phyloP scores from a whole-genome alignment of 768 basidiomycete genomes.

The Omphalotus guepiniiformis region DNA sequence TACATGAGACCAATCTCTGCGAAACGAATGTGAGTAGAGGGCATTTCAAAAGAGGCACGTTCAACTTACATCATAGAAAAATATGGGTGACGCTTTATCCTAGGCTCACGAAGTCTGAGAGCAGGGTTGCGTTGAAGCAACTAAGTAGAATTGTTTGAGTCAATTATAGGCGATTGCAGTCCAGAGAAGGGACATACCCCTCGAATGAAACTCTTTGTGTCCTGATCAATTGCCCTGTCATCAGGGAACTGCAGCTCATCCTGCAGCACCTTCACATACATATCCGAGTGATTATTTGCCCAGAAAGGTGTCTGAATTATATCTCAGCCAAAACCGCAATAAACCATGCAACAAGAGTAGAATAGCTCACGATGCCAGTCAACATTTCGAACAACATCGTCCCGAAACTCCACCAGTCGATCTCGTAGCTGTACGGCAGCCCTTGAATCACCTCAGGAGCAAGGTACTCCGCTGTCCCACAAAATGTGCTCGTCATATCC shows the following conservation, averaged over 20 bases:
- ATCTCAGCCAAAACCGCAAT: slow-evolving; percentile 13
- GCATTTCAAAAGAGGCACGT: slow-evolving; percentile 11
- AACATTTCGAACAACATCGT: slow-evolving; percentile 98
- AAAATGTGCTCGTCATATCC: slow-evolving; percentile 84
- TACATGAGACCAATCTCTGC: slow-evolving; percentile 90
- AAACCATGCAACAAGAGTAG: slow-evolving; percentile 12
- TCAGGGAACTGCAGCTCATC: slow-evolving; percentile 89
- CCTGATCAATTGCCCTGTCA: slow-evolving; percentile 87
- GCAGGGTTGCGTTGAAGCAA: slow-evolving; percentile 91
- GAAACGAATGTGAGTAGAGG: slow-evolving; percentile 13
- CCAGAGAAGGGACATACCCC: slow-evolving; percentile 56
- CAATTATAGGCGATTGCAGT: neutral
- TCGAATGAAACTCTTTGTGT: slow-evolving; percentile 92
- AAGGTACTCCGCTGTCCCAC: slow-evolving; percentile 94
- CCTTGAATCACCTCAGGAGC: slow-evolving; percentile 97
- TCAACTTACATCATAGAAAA: slow-evolving; percentile 84
- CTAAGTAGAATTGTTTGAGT: slow-evolving; percentile 33
- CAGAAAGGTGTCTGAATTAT: slow-evolving; percentile 77
- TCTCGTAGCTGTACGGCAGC: slow-evolving; percentile 84
- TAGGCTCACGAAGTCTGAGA: slow-evolving; percentile 86
- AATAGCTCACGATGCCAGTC: slow-evolving; percentile 78
- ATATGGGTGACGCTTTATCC: slow-evolving; percentile 92
- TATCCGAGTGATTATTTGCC: slow-evolving; percentile 90
- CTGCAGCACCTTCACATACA: slow-evolving; percentile 91
- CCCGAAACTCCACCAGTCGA: slow-evolving; percentile 98